phyloP scores from a whole-genome alignment of 2,329 filamentous ascomycete genomes.

The Colletotrichum navitas region DNA sequence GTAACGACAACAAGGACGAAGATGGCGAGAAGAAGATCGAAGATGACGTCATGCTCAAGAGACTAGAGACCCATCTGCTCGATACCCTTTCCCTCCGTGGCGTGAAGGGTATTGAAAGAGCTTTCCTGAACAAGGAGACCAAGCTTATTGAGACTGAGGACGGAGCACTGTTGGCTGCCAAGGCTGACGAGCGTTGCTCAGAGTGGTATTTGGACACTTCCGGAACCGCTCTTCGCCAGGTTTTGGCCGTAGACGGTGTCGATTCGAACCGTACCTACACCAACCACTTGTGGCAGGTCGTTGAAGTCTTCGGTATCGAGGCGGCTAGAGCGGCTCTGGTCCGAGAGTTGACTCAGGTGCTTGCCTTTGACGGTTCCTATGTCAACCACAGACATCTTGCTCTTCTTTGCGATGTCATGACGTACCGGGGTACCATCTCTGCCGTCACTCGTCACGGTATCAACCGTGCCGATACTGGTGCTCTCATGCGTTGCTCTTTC shows the following conservation, averaged over 20 bases:
- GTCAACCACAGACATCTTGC: constrained; percentile 99
- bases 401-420: constrained; percentile 97
- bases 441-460: constrained; percentile 98
- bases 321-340: constrained; percentile 89
- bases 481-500: constrained; percentile 99
- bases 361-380: constrained; percentile 99
- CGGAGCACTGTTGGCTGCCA: constrained; percentile 80
- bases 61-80: constrained; percentile 89
- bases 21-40: constrained; percentile 73
- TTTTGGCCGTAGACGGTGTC: constrained; percentile 88
- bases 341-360: constrained; percentile 88
- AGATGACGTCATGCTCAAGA: constrained; percentile 93
- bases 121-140: constrained; percentile 89
- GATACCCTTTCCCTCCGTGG: constrained; percentile 93
- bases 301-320: constrained; percentile 96
- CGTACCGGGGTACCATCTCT: constrained; percentile 91
- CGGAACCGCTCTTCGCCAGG: constrained; percentile 86
- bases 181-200: constrained; percentile 80
- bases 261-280: constrained; percentile 89
- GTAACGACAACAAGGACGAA: constrained; percentile 80
- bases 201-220: constrained; percentile 98
- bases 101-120: constrained; percentile 88
- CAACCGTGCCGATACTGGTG: constrained; percentile 97
- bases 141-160: constrained; percentile 76
- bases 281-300: constrained; percentile 95